Conservation (phyloP, 2,329 filamentous ascomycete genomes). For the Ophiostoma novo-ulmi region DNA sequence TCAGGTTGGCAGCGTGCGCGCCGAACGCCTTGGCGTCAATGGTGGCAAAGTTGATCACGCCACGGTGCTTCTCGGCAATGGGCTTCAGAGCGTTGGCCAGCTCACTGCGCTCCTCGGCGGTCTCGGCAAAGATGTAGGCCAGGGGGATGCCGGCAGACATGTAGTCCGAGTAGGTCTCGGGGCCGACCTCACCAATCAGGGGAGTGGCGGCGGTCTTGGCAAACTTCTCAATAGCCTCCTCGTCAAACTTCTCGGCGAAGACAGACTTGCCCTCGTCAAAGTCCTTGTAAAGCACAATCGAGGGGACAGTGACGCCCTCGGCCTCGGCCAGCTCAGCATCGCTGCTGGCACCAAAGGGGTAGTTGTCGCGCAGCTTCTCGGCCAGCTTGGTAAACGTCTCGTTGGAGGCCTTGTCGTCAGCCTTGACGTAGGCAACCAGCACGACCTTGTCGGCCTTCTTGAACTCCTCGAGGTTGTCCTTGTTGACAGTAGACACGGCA, state of each 20-base stretch:
- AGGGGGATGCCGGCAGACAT: conserved; percentile 89
- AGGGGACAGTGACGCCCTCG: conserved; percentile 81
- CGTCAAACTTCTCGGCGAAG: conserved; percentile 76
- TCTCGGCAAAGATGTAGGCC: conserved; percentile 96
- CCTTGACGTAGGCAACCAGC: conserved; percentile 78
- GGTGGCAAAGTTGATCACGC: conserved; percentile 93
- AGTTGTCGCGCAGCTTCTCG: conserved; percentile 77
- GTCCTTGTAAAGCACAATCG: conserved; percentile 90
- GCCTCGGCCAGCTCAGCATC: conserved; percentile 81
- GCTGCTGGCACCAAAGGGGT: conserved; percentile 83
- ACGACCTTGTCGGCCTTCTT: conserved; percentile 98
- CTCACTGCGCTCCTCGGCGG: conserved; percentile 76
- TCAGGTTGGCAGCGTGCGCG: conserved; percentile 92
- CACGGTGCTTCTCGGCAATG: conserved; percentile 85
- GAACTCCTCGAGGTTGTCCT: conserved; percentile 86
- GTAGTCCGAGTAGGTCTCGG: conserved; percentile 93
- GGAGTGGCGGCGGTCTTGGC: conserved; percentile 80
- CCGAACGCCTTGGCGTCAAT: conserved; percentile 94
- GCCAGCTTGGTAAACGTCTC: conserved; percentile 73
- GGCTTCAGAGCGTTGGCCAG: conserved; percentile 74
- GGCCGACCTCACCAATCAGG: conserved; percentile 90
- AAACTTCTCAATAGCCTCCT: conserved; percentile 74
- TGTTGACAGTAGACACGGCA: conserved; percentile 75
- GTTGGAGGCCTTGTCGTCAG: conserved; percentile 77
- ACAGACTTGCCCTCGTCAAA: conserved; percentile 94